Conservation (phyloP, 1,284 basidiomycete genomes). For the Bondarzewia mesenterica region DNA sequence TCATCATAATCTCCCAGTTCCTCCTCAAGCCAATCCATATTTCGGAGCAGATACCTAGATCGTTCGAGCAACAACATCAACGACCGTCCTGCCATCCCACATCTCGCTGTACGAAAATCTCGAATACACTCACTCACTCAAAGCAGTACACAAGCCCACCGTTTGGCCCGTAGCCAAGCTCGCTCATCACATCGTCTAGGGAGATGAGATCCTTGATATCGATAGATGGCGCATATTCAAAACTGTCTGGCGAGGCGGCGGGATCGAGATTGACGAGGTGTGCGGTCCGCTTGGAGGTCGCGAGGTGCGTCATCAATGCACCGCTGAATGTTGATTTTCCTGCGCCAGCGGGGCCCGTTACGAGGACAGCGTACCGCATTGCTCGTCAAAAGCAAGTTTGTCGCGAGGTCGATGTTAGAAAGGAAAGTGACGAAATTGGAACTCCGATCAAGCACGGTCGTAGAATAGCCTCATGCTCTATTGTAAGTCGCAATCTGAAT, state of each 20-base stretch:
- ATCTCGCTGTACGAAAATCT: neutral
- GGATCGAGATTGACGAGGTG: constrained; percentile 98
- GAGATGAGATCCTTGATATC: constrained; percentile 94
- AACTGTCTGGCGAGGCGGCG: constrained; percentile 79
- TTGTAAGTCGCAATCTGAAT: too few species aligned
- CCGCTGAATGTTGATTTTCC: constrained; percentile 96
- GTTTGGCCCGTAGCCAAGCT: constrained; percentile 94
- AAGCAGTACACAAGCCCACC: constrained; percentile 98
- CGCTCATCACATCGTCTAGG: constrained; percentile 94
- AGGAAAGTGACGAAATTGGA: too few species aligned
- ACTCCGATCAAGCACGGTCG: too few species aligned
- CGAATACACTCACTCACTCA: constrained; percentile 75
- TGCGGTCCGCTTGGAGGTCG: constrained; percentile 73
- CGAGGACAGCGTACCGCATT: constrained; percentile 89
- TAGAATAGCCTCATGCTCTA: too few species aligned
- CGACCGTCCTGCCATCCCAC: neutral
- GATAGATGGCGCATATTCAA: constrained; percentile 89
- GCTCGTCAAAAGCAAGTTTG: neutral
- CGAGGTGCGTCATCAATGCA: constrained; percentile 87
- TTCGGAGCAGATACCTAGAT: constrained; percentile 85
- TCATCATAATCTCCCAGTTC: constrained; percentile 92
- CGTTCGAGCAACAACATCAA: neutral
- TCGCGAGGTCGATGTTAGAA: neutral
- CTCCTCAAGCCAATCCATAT: constrained; percentile 99
- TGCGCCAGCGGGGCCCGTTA: constrained; percentile 91